A percentile compares a stretch with the other conserved stretches of the same genome.
Evolutionary conservation across 225 moss, liverwort and hornwort species (phyloP).

Genomic region (Pseudisothecium myosuroides): DNA sequence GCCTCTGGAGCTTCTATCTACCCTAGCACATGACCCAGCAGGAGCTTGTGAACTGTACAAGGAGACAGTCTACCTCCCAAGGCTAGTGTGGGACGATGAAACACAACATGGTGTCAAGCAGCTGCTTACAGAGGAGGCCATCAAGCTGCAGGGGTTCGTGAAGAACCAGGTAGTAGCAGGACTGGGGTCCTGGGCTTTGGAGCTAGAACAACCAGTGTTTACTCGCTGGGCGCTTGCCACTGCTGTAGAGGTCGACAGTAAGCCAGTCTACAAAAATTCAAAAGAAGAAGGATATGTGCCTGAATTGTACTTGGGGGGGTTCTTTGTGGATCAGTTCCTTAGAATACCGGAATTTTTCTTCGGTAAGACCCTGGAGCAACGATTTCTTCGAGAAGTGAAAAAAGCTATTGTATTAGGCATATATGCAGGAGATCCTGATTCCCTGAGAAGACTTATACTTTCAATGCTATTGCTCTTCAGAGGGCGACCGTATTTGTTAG

Average conservation of each 20-base stretch:
- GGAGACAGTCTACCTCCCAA: constrained; percentile 49
- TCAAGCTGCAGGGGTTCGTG: constrained; percentile 49
- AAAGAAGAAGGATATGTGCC: constrained; percentile 64
- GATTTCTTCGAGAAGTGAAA: constrained; percentile 83
- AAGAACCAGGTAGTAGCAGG: constrained; percentile 37
- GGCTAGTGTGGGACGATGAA: constrained; percentile 85
- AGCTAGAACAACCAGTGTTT: constrained; percentile 53
- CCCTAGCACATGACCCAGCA: constrained; percentile 51
- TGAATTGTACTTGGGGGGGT: constrained; percentile 81
- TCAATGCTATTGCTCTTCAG: constrained; percentile 74
- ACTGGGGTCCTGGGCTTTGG: constrained; percentile 59
- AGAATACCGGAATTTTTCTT: constrained; percentile 62
- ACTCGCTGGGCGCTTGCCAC: constrained; percentile 60
- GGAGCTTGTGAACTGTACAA: constrained; percentile 57
- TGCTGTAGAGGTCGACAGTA: constrained; percentile 26
- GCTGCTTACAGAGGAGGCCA: constrained; percentile 64
- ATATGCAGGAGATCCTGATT: constrained; percentile 46
- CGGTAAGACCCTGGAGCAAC: constrained; percentile 57
- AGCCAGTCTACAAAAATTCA: constrained; percentile 45
- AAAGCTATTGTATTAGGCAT: constrained; percentile 76
- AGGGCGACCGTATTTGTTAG: constrained; percentile 62
- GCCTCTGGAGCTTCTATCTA: constrained; percentile 74
- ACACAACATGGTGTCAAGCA: constrained; percentile 37
- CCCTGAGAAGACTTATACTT: constrained; percentile 65
- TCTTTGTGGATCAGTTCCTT: constrained; percentile 90